Percentiles rank a stretch among this genome's conserved stretches.
phyloP scores from a whole-genome alignment of 2,329 filamentous ascomycete species.

The Fonsecaea nubica region DNA sequence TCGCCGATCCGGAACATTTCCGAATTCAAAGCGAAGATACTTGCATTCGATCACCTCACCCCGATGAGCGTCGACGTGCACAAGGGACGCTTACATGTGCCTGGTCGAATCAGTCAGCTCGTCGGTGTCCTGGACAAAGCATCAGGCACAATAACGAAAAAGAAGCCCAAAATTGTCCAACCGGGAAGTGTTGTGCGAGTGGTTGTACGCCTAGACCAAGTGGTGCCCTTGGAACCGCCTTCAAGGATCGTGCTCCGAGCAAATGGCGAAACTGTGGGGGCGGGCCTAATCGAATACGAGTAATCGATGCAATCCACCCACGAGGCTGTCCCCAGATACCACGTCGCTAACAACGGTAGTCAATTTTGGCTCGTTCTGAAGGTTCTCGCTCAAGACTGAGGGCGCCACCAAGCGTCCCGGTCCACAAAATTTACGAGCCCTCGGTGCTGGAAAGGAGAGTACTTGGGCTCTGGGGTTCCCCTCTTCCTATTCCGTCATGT shows the following conservation, averaged over 20 bases:
- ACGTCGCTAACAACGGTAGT: neutral
- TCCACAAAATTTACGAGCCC: neutral
- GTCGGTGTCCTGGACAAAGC: slow-evolving; percentile 78
- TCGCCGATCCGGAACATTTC: slow-evolving; percentile 73
- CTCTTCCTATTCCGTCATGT: slow-evolving; percentile 3
- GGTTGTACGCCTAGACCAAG: slow-evolving; percentile 73
- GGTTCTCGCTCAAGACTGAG: slow-evolving; percentile 7
- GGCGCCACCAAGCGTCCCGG: neutral
- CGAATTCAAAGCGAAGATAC: slow-evolving; percentile 78
- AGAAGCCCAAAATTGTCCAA: slow-evolving; percentile 82
- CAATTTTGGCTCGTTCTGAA: neutral
- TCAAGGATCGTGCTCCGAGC: slow-evolving; percentile 80
- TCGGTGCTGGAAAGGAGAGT: neutral
- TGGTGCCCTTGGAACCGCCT: slow-evolving; percentile 79
- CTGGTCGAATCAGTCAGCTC: slow-evolving; percentile 75
- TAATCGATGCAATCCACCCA: slow-evolving; percentile 44
- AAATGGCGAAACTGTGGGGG: slow-evolving; percentile 83
- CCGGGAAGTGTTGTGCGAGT: slow-evolving; percentile 79
- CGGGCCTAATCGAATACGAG: slow-evolving; percentile 74
- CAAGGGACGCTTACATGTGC: slow-evolving; percentile 78
- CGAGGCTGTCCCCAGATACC: neutral
- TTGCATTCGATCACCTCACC: slow-evolving; percentile 87
- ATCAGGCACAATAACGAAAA: slow-evolving; percentile 77
- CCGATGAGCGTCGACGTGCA: slow-evolving; percentile 91
- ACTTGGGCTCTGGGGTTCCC: neutral